These are phyloP conservation scores for Pythium sp. DNA, from an alignment of 352 stramenopile species.

Conservation along the genomic window DNA sequence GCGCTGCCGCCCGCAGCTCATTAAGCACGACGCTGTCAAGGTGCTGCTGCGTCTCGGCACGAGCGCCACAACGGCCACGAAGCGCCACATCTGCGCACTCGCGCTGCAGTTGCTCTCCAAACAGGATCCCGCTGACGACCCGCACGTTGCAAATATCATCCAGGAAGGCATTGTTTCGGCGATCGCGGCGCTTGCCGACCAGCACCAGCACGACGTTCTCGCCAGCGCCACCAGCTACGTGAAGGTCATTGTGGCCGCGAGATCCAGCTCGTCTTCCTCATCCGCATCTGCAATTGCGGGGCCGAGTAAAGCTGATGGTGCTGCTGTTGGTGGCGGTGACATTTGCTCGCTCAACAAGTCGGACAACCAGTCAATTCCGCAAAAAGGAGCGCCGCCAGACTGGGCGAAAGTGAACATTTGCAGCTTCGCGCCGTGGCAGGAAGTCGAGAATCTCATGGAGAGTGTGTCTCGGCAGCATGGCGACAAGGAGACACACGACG, in stretches of 20 bases:
- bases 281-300: background rate
- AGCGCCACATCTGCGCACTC: conserved; percentile 65
- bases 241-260: conserved; percentile 12
- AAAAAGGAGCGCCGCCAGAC: conserved; percentile 48
- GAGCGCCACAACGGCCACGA: conserved; percentile 36
- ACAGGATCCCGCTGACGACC: conserved; percentile 37
- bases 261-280: background rate
- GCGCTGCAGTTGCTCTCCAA: conserved; percentile 59
- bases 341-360: conserved; percentile 24
- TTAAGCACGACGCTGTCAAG: conserved; percentile 81
- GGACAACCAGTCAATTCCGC: conserved; percentile 33
- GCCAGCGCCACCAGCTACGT: conserved; percentile 30
- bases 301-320: conserved; percentile 10
- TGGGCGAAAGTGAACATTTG: conserved; percentile 57
- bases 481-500: conserved; percentile 21
- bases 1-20: conserved; percentile 58
- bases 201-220: conserved; percentile 56
- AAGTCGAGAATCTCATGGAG: conserved; percentile 30
- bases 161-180: conserved; percentile 69
- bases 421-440: conserved; percentile 45
- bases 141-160: conserved; percentile 56
- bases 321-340: conserved; percentile 18
- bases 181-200: conserved; percentile 56
- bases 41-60: conserved; percentile 51
- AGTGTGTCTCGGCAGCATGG: conserved; percentile 11